Conservation (phyloP, 192 early-diverging fungal genomes). For the Linnemannia exigua region DNA sequence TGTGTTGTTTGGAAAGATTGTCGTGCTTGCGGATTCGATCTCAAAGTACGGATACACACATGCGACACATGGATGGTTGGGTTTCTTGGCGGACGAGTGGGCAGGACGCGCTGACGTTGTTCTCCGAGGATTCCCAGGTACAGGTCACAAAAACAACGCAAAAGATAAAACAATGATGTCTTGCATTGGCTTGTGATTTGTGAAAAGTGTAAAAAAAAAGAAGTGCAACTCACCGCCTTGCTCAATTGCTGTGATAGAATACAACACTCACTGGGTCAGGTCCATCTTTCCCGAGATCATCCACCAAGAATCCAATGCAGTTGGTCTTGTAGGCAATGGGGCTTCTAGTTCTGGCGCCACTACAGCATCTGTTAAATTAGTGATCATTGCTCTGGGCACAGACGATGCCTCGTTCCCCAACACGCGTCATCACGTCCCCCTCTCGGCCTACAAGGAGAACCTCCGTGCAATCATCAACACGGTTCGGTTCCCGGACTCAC, state of each 20-base stretch:
- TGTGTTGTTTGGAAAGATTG: constrained; percentile 48
- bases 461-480: constrained; percentile 67
- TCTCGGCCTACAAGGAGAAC: constrained; percentile 72
- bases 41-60: constrained; percentile 47
- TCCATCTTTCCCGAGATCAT: constrained; percentile 70
- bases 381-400: constrained; percentile 86
- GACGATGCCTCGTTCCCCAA: constrained; percentile 79
- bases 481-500: constrained; percentile 67
- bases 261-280: constrained; percentile 75
- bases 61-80: constrained; percentile 49
- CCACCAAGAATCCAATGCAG: constrained; percentile 38
- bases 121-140: constrained; percentile 83
- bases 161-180: no score
- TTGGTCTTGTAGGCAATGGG: constrained; percentile 6
- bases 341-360: constrained; percentile 10
- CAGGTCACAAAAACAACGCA: background rate
- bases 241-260: constrained; percentile 58
- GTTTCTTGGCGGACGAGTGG: constrained; percentile 44
- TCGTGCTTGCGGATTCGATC: constrained; percentile 48
- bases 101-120: constrained; percentile 74
- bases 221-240: background rate
- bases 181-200: background rate
- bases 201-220: constrained; percentile 2
- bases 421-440: constrained; percentile 70
- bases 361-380: constrained; percentile 61